A percentile compares a stretch with the other conserved stretches of the same genome.
These are phyloP conservation scores for Steccherinum ochraceum DNA, from an alignment of 768 basidiomycete species.

Conservation along the genomic window DNA sequence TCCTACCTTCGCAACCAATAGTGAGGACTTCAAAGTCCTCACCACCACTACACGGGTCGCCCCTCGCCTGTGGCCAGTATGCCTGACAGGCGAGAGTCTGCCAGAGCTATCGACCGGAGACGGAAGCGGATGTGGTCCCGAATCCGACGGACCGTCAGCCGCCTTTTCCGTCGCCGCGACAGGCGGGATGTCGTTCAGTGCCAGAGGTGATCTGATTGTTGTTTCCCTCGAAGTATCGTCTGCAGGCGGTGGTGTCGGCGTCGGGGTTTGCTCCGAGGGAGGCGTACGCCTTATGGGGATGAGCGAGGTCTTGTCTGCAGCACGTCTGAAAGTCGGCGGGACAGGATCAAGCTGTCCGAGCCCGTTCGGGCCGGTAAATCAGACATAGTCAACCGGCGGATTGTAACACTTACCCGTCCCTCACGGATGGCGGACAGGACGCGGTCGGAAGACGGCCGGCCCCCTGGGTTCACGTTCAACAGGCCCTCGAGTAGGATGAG, in stretches of 20 bases:
- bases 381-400: background rate
- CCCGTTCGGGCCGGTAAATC: background rate
- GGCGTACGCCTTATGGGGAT: constrained; percentile 4
- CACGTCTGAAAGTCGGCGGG: background rate
- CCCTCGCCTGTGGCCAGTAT: background rate
- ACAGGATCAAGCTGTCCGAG: constrained; percentile 25
- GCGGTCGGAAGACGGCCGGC: constrained; percentile 68
- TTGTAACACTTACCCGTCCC: constrained; percentile 55
- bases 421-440: constrained; percentile 64
- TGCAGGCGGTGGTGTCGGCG: too few relatives aligned
- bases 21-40: constrained; percentile 28
- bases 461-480: constrained; percentile 50
- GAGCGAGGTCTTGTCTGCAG: constrained; percentile 7
- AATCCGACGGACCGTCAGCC: background rate
- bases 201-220: too few relatives aligned
- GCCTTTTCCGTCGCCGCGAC: background rate
- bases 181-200: too few relatives aligned
- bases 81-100: background rate
- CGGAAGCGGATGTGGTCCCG: background rate
- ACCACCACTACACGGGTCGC: constrained; percentile 17
- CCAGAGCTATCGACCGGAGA: background rate
- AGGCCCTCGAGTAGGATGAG: constrained; percentile 70
- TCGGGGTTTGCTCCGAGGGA: too few relatives aligned
- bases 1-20: constrained; percentile 31
- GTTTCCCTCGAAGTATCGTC: too few relatives aligned